Evolutionary conservation across 2,329 filamentous ascomycete genomes (phyloP).

Genomic region (Celoporthe dispersa): DNA sequence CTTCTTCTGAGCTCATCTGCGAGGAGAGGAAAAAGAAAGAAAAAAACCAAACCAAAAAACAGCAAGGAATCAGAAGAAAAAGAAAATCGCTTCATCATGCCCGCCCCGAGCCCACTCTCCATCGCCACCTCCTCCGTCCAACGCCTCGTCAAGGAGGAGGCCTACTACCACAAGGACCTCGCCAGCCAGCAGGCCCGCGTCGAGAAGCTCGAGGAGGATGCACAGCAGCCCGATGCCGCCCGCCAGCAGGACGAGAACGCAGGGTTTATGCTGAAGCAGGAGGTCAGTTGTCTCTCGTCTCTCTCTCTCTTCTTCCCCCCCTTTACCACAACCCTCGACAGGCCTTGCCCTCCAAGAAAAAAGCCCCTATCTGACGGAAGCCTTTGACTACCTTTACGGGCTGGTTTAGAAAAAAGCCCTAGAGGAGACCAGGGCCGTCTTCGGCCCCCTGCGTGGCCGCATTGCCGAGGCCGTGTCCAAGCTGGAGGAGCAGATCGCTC

Average conservation of each 20-base stretch:
- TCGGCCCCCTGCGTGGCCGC: slow-evolving; percentile 71
- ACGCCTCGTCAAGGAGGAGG: slow-evolving; percentile 89
- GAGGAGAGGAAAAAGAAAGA: background rate
- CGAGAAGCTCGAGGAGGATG: slow-evolving; percentile 67
- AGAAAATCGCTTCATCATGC: slow-evolving; percentile 58
- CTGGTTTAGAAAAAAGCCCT: slow-evolving; percentile 71
- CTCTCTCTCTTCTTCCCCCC: background rate
- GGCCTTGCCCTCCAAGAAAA: background rate
- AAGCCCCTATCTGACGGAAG: too few relatives aligned
- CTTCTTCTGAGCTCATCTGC: too few relatives aligned
- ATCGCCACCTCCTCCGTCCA: slow-evolving; percentile 81
- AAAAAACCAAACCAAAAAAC: too few relatives aligned
- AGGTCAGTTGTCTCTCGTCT: slow-evolving; percentile 60
- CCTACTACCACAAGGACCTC: slow-evolving; percentile 87
- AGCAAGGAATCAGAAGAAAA: too few relatives aligned
- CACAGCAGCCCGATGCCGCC: slow-evolving; percentile 49
- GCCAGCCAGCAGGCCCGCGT: slow-evolving; percentile 74
- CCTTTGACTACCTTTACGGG: too few relatives aligned
- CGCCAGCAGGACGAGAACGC: slow-evolving; percentile 70
- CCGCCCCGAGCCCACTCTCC: slow-evolving; percentile 73
- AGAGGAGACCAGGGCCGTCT: slow-evolving; percentile 86
- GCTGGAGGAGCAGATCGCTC: slow-evolving; percentile 76
- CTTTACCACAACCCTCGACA: background rate
- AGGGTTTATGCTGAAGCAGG: slow-evolving; percentile 80
- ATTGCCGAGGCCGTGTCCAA: slow-evolving; percentile 73